A percentile compares a stretch with the other conserved stretches of the same genome.
These are phyloP conservation scores for Agrocybe chaxingu DNA, from an alignment of 768 basidiomycete species.

Conservation along the genomic window DNA sequence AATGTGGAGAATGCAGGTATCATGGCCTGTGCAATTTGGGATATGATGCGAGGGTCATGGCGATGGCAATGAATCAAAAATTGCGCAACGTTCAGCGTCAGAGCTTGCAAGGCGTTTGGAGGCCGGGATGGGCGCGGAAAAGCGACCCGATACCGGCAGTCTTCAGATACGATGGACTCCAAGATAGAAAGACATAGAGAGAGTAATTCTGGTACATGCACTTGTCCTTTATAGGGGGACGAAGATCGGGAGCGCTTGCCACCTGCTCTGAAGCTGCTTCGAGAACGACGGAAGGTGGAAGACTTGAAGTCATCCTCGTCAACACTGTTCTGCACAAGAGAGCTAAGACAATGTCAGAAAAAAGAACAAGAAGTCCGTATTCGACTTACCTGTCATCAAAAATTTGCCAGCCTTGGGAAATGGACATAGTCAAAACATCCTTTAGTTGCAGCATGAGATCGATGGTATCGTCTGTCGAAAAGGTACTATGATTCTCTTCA, in stretches of 20 bases:
- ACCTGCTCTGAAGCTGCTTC: slow-evolving; percentile 37
- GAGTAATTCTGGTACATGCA: slow-evolving; percentile 50
- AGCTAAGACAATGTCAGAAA: slow-evolving; percentile 9
- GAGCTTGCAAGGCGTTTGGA: slow-evolving; percentile 71
- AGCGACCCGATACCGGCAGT: slow-evolving; percentile 64
- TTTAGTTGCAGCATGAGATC: slow-evolving; percentile 61
- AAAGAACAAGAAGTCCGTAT: neutral
- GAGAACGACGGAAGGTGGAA: slow-evolving; percentile 44
- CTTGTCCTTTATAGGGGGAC: slow-evolving; percentile 33
- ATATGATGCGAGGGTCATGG: slow-evolving; percentile 47
- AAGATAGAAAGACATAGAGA: slow-evolving; percentile 57
- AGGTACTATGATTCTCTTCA: slow-evolving; percentile 41
- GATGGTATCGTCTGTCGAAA: slow-evolving; percentile 65
- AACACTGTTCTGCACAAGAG: slow-evolving; percentile 14
- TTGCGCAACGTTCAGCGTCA: slow-evolving; percentile 69
- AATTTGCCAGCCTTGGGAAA: slow-evolving; percentile 58
- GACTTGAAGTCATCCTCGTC: slow-evolving; percentile 24
- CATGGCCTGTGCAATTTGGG: slow-evolving; percentile 62
- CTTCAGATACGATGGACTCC: slow-evolving; percentile 64
- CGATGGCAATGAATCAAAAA: slow-evolving; percentile 57
- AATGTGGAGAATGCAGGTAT: slow-evolving; percentile 78
- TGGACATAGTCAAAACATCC: slow-evolving; percentile 55
- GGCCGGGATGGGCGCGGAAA: slow-evolving; percentile 63
- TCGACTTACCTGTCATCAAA: slow-evolving; percentile 42
- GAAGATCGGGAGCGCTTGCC: slow-evolving; percentile 50